These are phyloP conservation scores for Rubia balearica DNA, from an alignment of 305 asterid genomes.

Conservation along the genomic window DNA sequence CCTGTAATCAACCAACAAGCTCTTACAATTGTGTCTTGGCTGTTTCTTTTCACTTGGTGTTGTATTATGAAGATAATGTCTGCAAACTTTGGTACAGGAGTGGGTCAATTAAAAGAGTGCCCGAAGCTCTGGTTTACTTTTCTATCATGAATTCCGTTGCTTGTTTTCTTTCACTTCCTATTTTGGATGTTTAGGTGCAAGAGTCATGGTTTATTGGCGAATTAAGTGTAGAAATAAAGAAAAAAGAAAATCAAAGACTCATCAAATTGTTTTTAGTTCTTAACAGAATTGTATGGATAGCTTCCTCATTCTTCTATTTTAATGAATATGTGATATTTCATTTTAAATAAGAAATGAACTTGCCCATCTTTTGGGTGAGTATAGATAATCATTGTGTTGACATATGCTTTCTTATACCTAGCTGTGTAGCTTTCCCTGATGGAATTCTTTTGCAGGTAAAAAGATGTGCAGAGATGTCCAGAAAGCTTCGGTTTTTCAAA, in stretches of 20 bases:
- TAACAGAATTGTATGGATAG: neutral
- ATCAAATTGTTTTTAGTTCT: neutral
- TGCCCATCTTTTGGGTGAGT: neutral
- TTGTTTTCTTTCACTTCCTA: neutral
- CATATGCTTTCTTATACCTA: neutral
- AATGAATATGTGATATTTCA: neutral
- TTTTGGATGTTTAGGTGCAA: neutral
- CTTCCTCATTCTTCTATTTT: neutral
- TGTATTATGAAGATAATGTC: neutral
- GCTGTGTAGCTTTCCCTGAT: neutral
- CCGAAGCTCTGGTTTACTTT: neutral
- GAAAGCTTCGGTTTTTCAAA: constrained; percentile 80
- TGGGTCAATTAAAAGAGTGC: neutral
- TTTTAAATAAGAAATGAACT: neutral
- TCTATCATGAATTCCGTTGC: neutral
- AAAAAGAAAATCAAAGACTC: neutral
- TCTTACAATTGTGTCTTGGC: neutral
- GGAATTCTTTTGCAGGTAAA: constrained; percentile 49
- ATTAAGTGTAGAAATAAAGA: neutral
- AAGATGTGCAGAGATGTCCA: constrained; percentile 94
- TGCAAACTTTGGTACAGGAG: neutral
- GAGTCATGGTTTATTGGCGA: neutral
- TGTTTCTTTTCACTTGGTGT: neutral
- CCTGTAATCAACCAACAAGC: too few relatives aligned
- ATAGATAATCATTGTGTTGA: neutral